Conservation (phyloP, 2,329 filamentous ascomycete species). For the Alternaria triticina region DNA sequence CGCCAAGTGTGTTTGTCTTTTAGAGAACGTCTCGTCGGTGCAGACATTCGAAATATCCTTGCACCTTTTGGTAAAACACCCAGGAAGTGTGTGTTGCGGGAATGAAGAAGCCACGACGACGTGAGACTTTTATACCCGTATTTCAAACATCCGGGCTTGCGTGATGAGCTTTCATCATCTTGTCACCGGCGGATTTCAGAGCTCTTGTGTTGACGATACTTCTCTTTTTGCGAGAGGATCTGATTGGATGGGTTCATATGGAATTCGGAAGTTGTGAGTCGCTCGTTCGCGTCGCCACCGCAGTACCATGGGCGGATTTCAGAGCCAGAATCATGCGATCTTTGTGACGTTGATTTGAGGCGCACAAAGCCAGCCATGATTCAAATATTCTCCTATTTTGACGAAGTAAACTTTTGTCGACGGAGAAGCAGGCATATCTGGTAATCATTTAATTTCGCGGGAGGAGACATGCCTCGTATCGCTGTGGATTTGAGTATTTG, state of each 20-base stretch:
- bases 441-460: accelerated
- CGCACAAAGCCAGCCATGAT: background rate
- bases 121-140: background rate
- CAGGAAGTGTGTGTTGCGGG: background rate
- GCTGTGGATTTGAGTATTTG: too few relatives aligned
- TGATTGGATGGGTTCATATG: too few relatives aligned
- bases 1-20: too few relatives aligned
- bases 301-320: too few relatives aligned
- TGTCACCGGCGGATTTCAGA: too few relatives aligned
- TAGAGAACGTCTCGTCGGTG: too few relatives aligned
- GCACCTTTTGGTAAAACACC: background rate
- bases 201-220: too few relatives aligned
- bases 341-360: background rate
- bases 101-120: accelerated
- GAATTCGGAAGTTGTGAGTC: too few relatives aligned
- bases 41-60: too few relatives aligned
- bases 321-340: background rate
- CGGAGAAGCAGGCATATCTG: background rate
- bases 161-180: accelerated
- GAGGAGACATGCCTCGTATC: too few relatives aligned
- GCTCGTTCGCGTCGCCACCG: too few relatives aligned
- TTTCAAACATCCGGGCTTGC: background rate
- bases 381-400: background rate
- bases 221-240: too few relatives aligned
- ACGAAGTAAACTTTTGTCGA: background rate